Evolutionary conservation across 75 land plant species (phyloP), one percentile per base, ranked within the genome.

Genomic region (Picea sitchensis): DNA sequence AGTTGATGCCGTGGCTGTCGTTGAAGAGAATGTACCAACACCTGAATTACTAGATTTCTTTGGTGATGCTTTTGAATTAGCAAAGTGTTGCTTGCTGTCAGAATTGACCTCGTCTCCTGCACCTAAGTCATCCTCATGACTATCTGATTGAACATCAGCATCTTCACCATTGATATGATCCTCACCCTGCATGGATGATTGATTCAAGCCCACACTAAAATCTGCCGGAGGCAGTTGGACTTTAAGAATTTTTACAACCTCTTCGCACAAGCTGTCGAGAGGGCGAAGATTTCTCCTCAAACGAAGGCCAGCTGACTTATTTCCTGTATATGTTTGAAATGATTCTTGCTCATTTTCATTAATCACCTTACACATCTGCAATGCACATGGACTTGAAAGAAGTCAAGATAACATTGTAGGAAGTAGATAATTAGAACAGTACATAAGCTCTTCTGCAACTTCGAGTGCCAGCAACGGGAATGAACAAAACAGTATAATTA

Each of bases 331-430:
- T 41, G 91, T 69, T 63, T 85, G 83, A 12, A 83, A 65, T 32
- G 88, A 76, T 47, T 93, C 93, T 14, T 61, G 68, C 38, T 57
- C 73, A 68, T 80, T 87, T 21, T 87, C 95, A 9, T 76, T 81
- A 64, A 89, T 51, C 34, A 89, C 75, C 74, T 76, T 82, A 61
- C 93, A 91, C 82, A 92, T 91, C 93, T 92, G 89, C 73, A 76
- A 38, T 56, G 57, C 78, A 80, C 17, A 11, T 26, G 44, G 14
- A 47, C 14, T 61, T 78, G 21, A 82, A 58, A 14, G 0, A 54
- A 41, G 26, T 51, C 23, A 77, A 74, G 74, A 4, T 41, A 3
- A 41, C 44, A 30, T 31, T 51, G 23, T 13, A 71, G 23, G 61
- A 76, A 30, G 51, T 47, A 26, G 69, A 61, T 38, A 34, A 15